phyloP scores from a whole-genome alignment of 2,329 filamentous ascomycete species.

The Chrysoporthe cubensis region DNA sequence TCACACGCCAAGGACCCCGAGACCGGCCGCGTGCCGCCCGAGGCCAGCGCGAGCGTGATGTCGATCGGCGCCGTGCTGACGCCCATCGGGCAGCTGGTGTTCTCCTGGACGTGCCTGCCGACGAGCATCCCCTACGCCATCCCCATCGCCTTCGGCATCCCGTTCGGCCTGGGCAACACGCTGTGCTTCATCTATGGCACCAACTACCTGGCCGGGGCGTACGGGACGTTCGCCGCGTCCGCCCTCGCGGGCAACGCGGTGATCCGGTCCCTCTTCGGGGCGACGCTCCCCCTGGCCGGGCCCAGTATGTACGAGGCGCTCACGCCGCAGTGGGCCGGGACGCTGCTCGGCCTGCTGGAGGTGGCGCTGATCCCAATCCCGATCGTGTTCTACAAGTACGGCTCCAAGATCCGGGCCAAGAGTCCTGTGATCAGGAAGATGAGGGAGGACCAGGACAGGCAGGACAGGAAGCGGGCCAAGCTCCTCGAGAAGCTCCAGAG shows the following conservation, averaged over 20 bases:
- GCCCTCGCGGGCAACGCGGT: constrained; percentile 78
- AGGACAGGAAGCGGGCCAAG: constrained; percentile 39
- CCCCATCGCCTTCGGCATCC: constrained; percentile 74
- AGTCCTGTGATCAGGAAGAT: constrained; percentile 50
- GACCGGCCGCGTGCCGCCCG: constrained; percentile 74
- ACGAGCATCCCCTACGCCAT: constrained; percentile 77
- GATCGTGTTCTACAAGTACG: constrained; percentile 69
- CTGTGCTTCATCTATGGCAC: constrained; percentile 77
- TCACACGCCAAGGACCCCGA: constrained; percentile 72
- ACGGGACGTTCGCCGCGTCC: constrained; percentile 77
- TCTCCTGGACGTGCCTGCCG: constrained; percentile 86
- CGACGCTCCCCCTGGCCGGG: constrained; percentile 71
- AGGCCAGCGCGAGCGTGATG: constrained; percentile 81
- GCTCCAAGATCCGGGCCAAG: constrained; percentile 50
- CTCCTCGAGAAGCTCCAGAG: constrained; percentile 25
- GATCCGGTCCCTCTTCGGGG: constrained; percentile 69
- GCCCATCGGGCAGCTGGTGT: constrained; percentile 80
- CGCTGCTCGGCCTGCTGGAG: constrained; percentile 71
- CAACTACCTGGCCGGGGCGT: constrained; percentile 76
- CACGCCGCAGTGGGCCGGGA: constrained; percentile 75
- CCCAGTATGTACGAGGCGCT: constrained; percentile 69
- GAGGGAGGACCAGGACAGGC: constrained; percentile 44
- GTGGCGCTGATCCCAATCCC: constrained; percentile 75
- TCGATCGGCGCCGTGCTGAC: constrained; percentile 76
- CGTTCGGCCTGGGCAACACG: constrained; percentile 75